phyloP scores from a whole-genome alignment of 2,329 filamentous ascomycete species.

The Tolypocladium ovalisporum region DNA sequence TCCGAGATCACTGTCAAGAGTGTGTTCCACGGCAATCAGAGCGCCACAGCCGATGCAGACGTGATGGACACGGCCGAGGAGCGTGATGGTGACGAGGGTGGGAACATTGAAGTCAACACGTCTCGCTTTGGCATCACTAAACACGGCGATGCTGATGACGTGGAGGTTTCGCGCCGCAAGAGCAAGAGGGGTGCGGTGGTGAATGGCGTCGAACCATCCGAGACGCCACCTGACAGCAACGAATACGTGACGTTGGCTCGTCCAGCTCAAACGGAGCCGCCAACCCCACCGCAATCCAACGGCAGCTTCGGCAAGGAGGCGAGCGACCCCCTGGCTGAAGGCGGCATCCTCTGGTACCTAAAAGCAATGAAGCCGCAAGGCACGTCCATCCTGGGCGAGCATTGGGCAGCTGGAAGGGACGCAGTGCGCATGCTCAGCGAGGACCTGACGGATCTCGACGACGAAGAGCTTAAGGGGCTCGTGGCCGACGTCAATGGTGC shows the following conservation, averaged over 20 bases:
- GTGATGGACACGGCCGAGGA: constrained; percentile 26
- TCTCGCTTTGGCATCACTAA: constrained; percentile 20
- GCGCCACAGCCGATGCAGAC: constrained; percentile 18
- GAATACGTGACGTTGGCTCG: constrained; percentile 26
- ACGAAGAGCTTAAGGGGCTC: constrained; percentile 73
- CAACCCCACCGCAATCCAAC: constrained; percentile 58
- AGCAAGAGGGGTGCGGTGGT: constrained; percentile 11
- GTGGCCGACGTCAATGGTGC: constrained; percentile 40
- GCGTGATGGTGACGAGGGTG: constrained; percentile 24
- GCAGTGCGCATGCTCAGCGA: constrained; percentile 62
- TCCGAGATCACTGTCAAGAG: constrained; percentile 36
- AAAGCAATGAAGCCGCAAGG: constrained; percentile 68
- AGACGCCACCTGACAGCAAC: constrained; percentile 38
- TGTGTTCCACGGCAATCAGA: constrained; percentile 9
- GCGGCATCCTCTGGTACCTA: constrained; percentile 83
- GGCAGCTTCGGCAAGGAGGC: constrained; percentile 41
- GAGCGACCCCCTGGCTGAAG: constrained; percentile 49
- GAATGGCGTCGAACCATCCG: constrained; percentile 15
- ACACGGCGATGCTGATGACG: constrained; percentile 5
- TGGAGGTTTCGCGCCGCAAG: constrained; percentile 10
- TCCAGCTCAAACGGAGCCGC: constrained; percentile 32
- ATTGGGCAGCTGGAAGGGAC: constrained; percentile 52
- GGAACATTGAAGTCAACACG: constrained; percentile 36
- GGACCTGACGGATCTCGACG: constrained; percentile 83
- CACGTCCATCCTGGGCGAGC: constrained; percentile 68